Conservation (phyloP, 2,329 filamentous ascomycete species). For the Botrytis porri region DNA sequence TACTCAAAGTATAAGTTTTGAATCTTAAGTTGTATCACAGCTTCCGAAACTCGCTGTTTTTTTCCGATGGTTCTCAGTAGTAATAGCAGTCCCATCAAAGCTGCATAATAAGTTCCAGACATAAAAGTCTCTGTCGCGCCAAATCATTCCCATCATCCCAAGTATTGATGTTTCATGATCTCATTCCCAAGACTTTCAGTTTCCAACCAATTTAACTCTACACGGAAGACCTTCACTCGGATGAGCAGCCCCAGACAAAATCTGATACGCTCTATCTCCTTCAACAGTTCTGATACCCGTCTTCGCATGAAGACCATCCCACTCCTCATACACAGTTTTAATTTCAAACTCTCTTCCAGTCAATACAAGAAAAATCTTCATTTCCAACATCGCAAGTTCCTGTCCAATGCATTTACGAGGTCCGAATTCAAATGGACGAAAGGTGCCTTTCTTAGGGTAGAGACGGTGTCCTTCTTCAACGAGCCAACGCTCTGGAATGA, state of each 20-base stretch:
- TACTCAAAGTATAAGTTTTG: background rate
- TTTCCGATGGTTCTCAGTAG: background rate
- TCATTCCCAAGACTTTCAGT: background rate
- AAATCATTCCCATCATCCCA: background rate
- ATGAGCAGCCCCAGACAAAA: background rate
- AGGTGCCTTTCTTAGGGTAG: background rate
- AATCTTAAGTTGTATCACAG: background rate
- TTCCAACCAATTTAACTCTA: background rate
- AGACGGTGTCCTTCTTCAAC: background rate
- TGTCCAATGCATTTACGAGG: background rate
- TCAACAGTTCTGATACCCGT: background rate
- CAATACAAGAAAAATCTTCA: background rate
- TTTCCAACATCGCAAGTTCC: background rate
- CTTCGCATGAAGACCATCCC: background rate
- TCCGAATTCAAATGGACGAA: background rate
- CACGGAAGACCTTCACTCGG: background rate
- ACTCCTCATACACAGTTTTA: background rate
- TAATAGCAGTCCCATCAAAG: background rate
- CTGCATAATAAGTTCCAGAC: background rate
- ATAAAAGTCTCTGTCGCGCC: background rate
- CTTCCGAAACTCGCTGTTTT: background rate
- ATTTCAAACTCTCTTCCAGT: background rate
- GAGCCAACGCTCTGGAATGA: conserved; percentile 6
- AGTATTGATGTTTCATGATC: background rate
- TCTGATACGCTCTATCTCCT: background rate